Conservation (phyloP, 1,284 basidiomycete species). For the Sporisorium exsertum region DNA sequence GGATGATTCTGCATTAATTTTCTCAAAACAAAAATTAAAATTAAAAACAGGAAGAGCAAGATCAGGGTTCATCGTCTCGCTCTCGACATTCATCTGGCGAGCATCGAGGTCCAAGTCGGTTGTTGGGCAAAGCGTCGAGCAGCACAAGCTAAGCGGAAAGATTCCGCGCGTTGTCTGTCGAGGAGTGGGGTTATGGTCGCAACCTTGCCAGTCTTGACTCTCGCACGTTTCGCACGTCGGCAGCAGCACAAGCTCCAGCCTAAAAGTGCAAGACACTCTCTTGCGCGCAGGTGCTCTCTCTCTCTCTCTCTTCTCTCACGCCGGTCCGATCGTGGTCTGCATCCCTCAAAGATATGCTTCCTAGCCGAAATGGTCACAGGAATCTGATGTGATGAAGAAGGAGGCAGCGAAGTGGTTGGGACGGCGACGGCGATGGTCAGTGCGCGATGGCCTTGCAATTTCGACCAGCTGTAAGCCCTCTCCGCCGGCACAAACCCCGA, state of each 20-base stretch:
- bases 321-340: not conserved
- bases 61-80: not conserved
- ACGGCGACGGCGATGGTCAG: conserved; percentile 1
- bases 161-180: not conserved
- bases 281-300: too few species aligned
- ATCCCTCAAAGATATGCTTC: not conserved
- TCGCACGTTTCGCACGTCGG: not conserved
- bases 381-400: not conserved
- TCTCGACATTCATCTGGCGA: not conserved
- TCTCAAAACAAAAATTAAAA: not conserved
- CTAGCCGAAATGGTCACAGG: not conserved
- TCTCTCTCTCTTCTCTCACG: too few species aligned
- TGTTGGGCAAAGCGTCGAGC: not conserved
- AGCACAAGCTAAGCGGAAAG: not conserved
- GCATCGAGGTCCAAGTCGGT: not conserved
- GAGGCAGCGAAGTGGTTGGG: not conserved
- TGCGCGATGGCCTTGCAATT: not conserved
- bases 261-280: not conserved
- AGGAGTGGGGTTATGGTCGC: not conserved
- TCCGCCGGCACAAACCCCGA: not conserved
- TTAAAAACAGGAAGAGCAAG: not conserved
- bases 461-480: not conserved
- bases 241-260: not conserved
- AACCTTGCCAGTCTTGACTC: not conserved
- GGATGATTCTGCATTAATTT: not conserved